phyloP scores from a whole-genome alignment of 179 eudicot genomes.

The Spinacia oleracea region DNA sequence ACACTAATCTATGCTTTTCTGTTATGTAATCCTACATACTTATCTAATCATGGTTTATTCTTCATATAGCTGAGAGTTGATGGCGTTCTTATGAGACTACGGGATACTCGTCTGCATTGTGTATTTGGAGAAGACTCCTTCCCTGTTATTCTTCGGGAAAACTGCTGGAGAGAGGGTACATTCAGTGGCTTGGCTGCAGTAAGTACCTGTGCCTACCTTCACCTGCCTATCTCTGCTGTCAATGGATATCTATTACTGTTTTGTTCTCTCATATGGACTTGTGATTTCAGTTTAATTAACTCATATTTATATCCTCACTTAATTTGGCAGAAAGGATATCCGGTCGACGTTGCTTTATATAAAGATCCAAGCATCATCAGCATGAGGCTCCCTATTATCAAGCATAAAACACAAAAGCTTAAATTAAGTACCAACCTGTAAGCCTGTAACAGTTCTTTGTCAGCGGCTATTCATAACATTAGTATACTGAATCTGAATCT shows the following conservation, averaged over 20 bases:
- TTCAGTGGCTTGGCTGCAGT: slow-evolving; percentile 67
- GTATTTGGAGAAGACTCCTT: slow-evolving; percentile 43
- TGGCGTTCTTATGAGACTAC: slow-evolving; percentile 88
- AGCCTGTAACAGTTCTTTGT: slow-evolving; percentile 33
- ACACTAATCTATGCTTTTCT: background rate
- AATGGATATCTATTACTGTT: background rate
- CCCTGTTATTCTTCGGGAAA: slow-evolving; percentile 69
- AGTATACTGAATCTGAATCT: slow-evolving; percentile 1
- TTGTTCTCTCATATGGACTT: background rate
- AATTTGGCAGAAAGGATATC: slow-evolving; percentile 70
- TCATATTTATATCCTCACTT: background rate
- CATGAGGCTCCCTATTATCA: slow-evolving; percentile 72
- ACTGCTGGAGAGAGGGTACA: slow-evolving; percentile 88
- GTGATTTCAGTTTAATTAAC: background rate
- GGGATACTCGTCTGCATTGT: slow-evolving; percentile 83
- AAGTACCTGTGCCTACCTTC: slow-evolving; percentile 31
- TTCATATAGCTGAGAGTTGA: slow-evolving; percentile 80
- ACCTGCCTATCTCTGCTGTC: background rate
- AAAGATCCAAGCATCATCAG: slow-evolving; percentile 75
- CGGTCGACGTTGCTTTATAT: slow-evolving; percentile 74
- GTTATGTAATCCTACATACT: background rate
- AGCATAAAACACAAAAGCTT: slow-evolving; percentile 82
- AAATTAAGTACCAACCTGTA: slow-evolving; percentile 41
- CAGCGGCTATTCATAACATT: slow-evolving; percentile 16
- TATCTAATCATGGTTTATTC: slow-evolving; percentile 15